phyloP scores from a whole-genome alignment of 345 rosid genomes.

The Theobroma cacao region DNA sequence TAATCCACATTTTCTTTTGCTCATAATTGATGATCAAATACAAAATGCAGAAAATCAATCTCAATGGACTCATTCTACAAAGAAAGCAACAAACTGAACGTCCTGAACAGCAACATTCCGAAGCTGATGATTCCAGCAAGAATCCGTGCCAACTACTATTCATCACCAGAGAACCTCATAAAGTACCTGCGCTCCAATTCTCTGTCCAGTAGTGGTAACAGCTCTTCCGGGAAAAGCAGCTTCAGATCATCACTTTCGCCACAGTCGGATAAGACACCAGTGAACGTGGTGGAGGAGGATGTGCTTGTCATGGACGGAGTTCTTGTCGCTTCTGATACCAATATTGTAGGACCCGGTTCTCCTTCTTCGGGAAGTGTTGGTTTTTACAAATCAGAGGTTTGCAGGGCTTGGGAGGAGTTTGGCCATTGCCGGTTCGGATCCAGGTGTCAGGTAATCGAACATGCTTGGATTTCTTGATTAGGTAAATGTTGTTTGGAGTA shows the following conservation, averaged over 20 bases:
- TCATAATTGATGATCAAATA: background rate
- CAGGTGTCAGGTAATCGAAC: conserved; percentile 41
- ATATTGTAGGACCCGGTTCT: conserved; percentile 4
- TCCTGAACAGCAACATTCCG: background rate
- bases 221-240: conserved; percentile 10
- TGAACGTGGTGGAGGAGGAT: conserved; percentile 33
- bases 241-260: conserved; percentile 15
- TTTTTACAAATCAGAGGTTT: background rate
- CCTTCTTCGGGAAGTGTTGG: background rate
- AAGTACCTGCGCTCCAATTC: conserved; percentile 30
- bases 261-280: conserved; percentile 6
- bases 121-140: background rate
- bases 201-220: background rate
- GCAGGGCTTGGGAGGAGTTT: background rate
- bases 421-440: conserved; percentile 34
- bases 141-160: conserved; percentile 9
- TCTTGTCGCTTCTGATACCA: conserved; percentile 21
- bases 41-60: background rate
- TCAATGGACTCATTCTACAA: conserved; percentile 13
- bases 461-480: background rate
- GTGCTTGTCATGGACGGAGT: conserved; percentile 70
- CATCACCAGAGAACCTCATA: conserved; percentile 16
- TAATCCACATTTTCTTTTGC: background rate
- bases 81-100: conserved; percentile 3
- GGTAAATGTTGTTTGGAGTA: background rate